Percentiles rank a stretch among this genome's conserved stretches.
phyloP scores from a whole-genome alignment of 2,329 filamentous ascomycete species.

The Dothidotthia symphoricarpi region DNA sequence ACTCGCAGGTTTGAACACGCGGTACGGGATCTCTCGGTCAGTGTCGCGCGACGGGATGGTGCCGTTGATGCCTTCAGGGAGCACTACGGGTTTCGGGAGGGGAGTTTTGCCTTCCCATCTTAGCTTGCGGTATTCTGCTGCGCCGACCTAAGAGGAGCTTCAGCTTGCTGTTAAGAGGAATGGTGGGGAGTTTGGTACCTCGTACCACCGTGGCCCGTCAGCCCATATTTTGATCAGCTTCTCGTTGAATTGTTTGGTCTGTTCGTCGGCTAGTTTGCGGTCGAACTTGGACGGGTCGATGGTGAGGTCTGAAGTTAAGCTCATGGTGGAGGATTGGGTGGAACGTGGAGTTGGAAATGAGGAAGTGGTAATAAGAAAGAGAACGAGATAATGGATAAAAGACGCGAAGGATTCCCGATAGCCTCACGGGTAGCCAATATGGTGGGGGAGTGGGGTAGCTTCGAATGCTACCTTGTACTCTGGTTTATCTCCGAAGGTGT shows the following conservation, averaged over 20 bases:
- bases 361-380: neutral
- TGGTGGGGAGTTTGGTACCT: constrained; percentile 45
- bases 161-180: too few species aligned
- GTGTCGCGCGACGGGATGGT: constrained; percentile 54
- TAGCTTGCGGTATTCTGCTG: constrained; percentile 55
- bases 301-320: constrained; percentile 41
- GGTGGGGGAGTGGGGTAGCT: constrained; percentile 25
- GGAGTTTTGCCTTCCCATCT: constrained; percentile 54
- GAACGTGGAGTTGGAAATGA: neutral
- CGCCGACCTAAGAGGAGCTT: constrained; percentile 46
- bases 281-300: constrained; percentile 48
- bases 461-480: constrained; percentile 3
- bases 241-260: constrained; percentile 49
- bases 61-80: constrained; percentile 50
- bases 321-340: constrained; percentile 16
- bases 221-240: constrained; percentile 45
- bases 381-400: neutral
- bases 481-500: too few species aligned
- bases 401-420: neutral
- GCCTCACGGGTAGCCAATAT: neutral
- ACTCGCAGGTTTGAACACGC: constrained; percentile 52
- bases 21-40: constrained; percentile 53
- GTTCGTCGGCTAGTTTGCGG: constrained; percentile 39
- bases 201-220: constrained; percentile 52
- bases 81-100: constrained; percentile 48